These are phyloP conservation scores for Histomonas meleagridis DNA, from an alignment of 208 protist species.

Conservation along the genomic window DNA sequence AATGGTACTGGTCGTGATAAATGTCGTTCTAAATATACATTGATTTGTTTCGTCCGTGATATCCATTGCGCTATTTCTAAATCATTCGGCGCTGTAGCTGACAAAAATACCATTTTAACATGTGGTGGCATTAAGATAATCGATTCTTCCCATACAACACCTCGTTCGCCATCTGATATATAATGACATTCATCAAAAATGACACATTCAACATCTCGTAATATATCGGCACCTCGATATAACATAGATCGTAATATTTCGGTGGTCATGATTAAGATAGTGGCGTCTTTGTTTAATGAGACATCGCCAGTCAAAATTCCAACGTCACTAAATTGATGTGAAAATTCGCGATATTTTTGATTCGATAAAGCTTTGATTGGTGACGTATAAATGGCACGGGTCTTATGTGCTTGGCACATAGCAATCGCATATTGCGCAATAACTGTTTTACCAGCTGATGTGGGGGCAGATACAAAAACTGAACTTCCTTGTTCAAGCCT, in stretches of 20 bases:
- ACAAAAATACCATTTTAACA: conserved; percentile 31
- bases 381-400: conserved; percentile 73
- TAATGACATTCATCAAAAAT: conserved; percentile 82
- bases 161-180: conserved; percentile 47
- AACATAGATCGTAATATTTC: conserved; percentile 69
- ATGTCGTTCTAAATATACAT: neutral
- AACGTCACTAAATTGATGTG: conserved; percentile 43
- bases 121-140: conserved; percentile 32
- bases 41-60: neutral
- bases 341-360: conserved; percentile 73
- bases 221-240: conserved; percentile 69
- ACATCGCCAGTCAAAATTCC: conserved; percentile 51
- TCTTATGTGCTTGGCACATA: conserved; percentile 54
- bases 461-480: conserved; percentile 41
- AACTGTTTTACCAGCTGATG: conserved; percentile 58
- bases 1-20: neutral
- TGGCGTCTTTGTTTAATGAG: conserved; percentile 61
- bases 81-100: conserved; percentile 15
- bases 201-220: conserved; percentile 96
- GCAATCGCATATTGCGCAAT: conserved; percentile 78
- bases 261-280: conserved; percentile 77
- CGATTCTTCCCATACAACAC: conserved; percentile 44
- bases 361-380: conserved; percentile 84
- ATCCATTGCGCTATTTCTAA: conserved; percentile 18
- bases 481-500: neutral